Evolutionary conservation across 768 basidiomycete species (phyloP), one percentile per base, ranked within the genome.

Genomic region (Naematelia aurantialba): DNA sequence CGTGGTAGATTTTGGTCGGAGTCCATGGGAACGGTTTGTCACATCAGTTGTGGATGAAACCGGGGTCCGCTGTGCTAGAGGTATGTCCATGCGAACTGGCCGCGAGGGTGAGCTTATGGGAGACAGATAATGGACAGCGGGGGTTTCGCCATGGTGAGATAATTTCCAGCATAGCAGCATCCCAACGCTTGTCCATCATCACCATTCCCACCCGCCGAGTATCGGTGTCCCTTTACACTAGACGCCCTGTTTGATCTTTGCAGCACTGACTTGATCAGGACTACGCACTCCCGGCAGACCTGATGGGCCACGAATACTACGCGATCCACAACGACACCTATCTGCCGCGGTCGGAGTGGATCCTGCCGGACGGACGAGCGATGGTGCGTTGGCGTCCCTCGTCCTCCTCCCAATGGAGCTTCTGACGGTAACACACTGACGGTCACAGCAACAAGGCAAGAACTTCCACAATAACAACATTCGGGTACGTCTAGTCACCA

Each of bases 11-110:
- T 44, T 62, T 73, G 27, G 52, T 73, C 44, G 68, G 68, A 1
- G 66, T 73, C 11, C 71, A 73, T 49, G 71, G 71, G 11, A 73
- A 70, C 54, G 71, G 71, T n/a, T 44, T 73, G 17, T 68, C 54
- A 11, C 71, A 73, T 53, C 59, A 61, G 30, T 42, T 73, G 49
- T 73, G 68, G 68, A 68, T 68, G 69, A 65, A 60, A 42, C 68
- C 70, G 8, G 61, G 63, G 10, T 58, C 64, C 34, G 66, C 55
- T 0, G 63, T 73, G n/a, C 22, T 73, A 4, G 71, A 73, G 52
- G 66, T 70, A 55, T 56, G 66, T 46, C 45, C 10, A n/a, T 2
- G 26, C 21, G 29, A 1, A 25, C 45, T 52, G 27, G 45, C 49
- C 39, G 22, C 25, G 13, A 26, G n/a, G n/a, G n/a, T n/a, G n/a